Base-by-base conservation (phyloP, 1,284 basidiomycete genomes). In the Pyrrhoderma lamaoense region DNA sequence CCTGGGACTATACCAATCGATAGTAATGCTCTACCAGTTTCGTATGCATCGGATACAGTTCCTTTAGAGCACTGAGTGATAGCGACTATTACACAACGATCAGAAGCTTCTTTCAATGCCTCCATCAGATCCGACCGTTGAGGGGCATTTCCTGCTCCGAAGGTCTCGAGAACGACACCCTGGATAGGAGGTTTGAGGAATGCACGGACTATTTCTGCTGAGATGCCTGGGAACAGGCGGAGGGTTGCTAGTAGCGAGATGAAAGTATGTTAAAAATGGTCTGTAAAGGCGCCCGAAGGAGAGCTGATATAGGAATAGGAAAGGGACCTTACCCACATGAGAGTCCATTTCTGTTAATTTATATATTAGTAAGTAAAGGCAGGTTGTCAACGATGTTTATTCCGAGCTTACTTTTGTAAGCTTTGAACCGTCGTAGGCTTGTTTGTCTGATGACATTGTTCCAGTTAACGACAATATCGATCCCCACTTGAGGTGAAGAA, bases 1-100 rank as follows among this genome's bases (percentile, higher is more conserved):
- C 88, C 89, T 0, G 86, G 75, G 21, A 91, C 76, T 22, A 92
- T 81, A 1, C 90, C 89, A n/a, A 71, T 74, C 49, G 78, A 75
- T 14, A 84, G 70, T 5, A 96, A 70, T 3, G 80, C 80, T 57
- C 83, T 75, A 4, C 92, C 91, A 13, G 89, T 85, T 62, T 89
- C 88, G 60, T 95, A 94, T 4, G 80, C 77, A 60, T 82, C 78
- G 1, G 83, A 85, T 14, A 93, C 89, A 2, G 84, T 76, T 13
- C 89, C 90, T 63, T 88, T 92, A 13, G 82, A 65, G 63, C 93
- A 95, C 62, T 96, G 93, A 0, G 90, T 86, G 52, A 95, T 93
- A 9, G 93, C 91, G 44, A 96, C 91, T 44, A 96, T 80, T 35
- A 94, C 77, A 3, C 89, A 91, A 2, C 86, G 77, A 47, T 86